phyloP scores from a whole-genome alignment of 345 rosid genomes.

The Dovyalis caffra region DNA sequence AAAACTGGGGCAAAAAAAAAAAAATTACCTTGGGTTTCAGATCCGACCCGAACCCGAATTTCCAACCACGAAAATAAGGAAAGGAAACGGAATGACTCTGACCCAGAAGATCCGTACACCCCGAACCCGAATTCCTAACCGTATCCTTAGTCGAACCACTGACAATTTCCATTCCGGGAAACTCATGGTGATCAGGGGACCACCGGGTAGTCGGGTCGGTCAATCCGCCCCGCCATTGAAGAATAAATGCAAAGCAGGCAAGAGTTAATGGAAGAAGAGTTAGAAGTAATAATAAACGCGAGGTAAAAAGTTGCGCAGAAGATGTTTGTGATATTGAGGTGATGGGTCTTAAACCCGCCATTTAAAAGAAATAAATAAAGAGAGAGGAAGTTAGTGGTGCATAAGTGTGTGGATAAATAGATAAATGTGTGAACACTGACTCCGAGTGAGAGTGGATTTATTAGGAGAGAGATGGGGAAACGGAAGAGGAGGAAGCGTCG shows the following conservation, averaged over 20 bases:
- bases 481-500: too few relatives aligned
- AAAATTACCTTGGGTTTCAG: conserved; percentile 72
- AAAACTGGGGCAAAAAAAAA: neutral
- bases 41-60: conserved; percentile 57
- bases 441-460: too few relatives aligned
- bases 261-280: conserved; percentile 57
- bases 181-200: conserved; percentile 45
- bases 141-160: conserved; percentile 9
- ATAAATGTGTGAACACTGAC: too few relatives aligned
- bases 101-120: conserved; percentile 58
- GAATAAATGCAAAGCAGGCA: conserved; percentile 60
- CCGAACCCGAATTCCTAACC: conserved; percentile 38
- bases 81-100: conserved; percentile 54
- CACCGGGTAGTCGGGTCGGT: conserved; percentile 47
- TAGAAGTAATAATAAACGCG: conserved; percentile 44
- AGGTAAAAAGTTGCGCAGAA: conserved; percentile 25
- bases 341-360: conserved; percentile 46
- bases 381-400: neutral
- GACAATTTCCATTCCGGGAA: conserved; percentile 57
- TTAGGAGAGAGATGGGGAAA: too few relatives aligned
- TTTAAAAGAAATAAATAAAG: conserved; percentile 18
- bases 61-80: conserved; percentile 70
- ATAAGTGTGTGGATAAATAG: neutral
- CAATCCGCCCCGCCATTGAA: conserved; percentile 64
- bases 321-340: conserved; percentile 22